Evolutionary conservation across 441 rosid species (phyloP), one percentile per base, ranked within the genome.

Genomic region (Breynia disticha): DNA sequence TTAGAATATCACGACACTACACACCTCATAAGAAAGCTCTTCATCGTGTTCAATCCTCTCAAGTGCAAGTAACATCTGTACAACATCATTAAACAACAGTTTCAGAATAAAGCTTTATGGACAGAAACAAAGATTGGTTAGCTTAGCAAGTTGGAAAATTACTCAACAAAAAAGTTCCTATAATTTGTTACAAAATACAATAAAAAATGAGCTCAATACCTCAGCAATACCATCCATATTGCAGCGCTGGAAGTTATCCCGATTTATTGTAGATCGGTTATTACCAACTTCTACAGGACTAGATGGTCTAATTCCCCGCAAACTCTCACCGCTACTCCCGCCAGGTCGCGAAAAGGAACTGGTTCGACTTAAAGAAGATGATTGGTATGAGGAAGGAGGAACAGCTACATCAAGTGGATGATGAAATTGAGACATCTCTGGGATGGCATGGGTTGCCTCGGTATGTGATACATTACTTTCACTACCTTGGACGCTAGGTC

Each of bases 201-300:
- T 16, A 44, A 11, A 9, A 18, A 7, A 35, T 35, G 37, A 43
- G 42, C 20, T 14, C 56, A 46, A 21, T 79, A 91, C 98, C 98
- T 86, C 98, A n/a, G 95, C 87, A 74, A 88, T 78, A 51, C 90
- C 98, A 67, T 81, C 90, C 80, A 82, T 72, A 67, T 65, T 79
- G 76, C 74, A 86, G 52, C 60, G 76, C 39, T 58, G 73, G 56
- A 82, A 80, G 69, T 76, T 75, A 47, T 82, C 88, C 38, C 56
- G 73, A 63, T 74, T 82, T 11, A 65, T 43, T 52, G 71, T 61
- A 53, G 88, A 70, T 59, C 54, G 78, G 35, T 62, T 52, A 43
- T 70, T 54, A 56, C 84, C 73, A 64, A 67, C 55, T 67, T 80
- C 91, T 50, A 77, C 80, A 44, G 83, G 79, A 77, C 78, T 79